Conservation (phyloP, 2,329 filamentous ascomycete genomes). For the Cladosporium oxysporum region DNA sequence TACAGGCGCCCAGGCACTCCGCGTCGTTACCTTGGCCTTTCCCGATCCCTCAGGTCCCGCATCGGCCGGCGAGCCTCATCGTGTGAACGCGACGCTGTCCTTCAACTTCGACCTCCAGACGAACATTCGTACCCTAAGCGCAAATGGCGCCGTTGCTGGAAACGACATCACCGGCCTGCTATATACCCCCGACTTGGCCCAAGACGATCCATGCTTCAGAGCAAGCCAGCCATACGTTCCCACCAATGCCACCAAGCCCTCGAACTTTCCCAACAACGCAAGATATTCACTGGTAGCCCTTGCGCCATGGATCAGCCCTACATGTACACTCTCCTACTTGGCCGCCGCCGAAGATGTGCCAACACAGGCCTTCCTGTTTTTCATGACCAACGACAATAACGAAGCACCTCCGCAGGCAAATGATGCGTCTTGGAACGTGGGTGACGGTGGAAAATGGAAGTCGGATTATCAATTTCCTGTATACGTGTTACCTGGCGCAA, state of each 20-base stretch:
- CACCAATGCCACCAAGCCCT: conserved; percentile 69
- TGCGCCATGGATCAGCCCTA: conserved; percentile 78
- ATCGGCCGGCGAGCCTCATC: conserved; percentile 21
- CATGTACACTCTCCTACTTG: conserved; percentile 75
- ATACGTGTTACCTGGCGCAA: conserved; percentile 72
- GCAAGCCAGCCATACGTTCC: conserved; percentile 69
- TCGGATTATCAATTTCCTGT: conserved; percentile 72
- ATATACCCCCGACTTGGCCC: conserved; percentile 73
- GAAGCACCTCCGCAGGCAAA: conserved; percentile 36
- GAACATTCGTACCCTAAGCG: conserved; percentile 76
- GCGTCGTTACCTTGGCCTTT: conserved; percentile 35
- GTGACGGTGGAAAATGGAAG: conserved; percentile 72
- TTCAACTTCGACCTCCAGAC: conserved; percentile 40
- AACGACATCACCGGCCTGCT: conserved; percentile 74
- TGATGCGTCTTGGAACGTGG: conserved; percentile 68
- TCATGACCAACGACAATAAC: conserved; percentile 46
- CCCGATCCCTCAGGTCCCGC: conserved; percentile 28
- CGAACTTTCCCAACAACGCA: conserved; percentile 65
- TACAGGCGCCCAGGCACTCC: conserved; percentile 33
- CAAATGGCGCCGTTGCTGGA: conserved; percentile 62
- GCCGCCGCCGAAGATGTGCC: conserved; percentile 61
- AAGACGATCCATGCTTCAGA: conserved; percentile 62
- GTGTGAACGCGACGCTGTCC: conserved; percentile 32
- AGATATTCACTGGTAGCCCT: conserved; percentile 73
- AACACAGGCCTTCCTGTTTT: conserved; percentile 58